Percentiles rank a stretch among this genome's conserved stretches.
phyloP scores from a whole-genome alignment of 257 asterid genomes.

The Misopates orontium region DNA sequence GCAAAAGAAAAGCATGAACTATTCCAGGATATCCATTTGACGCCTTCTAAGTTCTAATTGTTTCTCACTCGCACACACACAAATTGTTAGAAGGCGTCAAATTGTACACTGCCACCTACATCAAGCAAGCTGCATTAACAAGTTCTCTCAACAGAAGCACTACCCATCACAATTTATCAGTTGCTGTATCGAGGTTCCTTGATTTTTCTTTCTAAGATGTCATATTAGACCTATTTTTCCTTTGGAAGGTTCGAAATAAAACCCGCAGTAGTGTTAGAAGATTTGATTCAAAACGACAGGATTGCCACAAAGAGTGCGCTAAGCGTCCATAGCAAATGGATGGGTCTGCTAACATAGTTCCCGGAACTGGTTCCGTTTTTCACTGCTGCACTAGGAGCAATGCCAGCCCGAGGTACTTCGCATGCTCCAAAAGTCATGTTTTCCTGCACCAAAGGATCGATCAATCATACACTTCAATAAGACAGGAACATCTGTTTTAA shows the following conservation, averaged over 20 bases:
- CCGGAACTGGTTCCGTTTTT: conserved; percentile 42
- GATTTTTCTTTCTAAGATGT: not conserved
- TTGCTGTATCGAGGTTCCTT: not conserved
- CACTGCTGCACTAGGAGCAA: conserved; percentile 35
- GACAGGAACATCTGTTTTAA: not conserved
- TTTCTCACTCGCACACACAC: too few relatives aligned
- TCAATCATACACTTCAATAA: not conserved
- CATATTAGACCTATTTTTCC: conserved; percentile 1
- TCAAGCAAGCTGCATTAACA: not conserved
- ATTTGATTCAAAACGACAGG: conserved; percentile 33
- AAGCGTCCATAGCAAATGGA: conserved; percentile 41
- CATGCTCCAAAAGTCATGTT: conserved; percentile 68
- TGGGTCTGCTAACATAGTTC: conserved; percentile 30
- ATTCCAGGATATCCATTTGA: too few relatives aligned
- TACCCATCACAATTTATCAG: conserved; percentile 16
- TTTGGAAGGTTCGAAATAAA: not conserved
- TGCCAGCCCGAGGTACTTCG: conserved; percentile 45
- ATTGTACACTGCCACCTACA: not conserved
- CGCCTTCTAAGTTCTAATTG: too few relatives aligned
- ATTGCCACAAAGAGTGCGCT: conserved; percentile 31
- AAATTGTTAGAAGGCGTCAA: too few relatives aligned
- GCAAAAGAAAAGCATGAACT: too few relatives aligned
- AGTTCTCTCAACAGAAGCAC: too few relatives aligned
- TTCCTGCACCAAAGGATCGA: conserved; percentile 44
- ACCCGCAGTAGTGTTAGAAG: not conserved